Evolutionary conservation across 228 moss, liverwort and hornwort species (phyloP), one percentile per base, ranked within the genome.

Genomic region (Sphagnum magellanicum): DNA sequence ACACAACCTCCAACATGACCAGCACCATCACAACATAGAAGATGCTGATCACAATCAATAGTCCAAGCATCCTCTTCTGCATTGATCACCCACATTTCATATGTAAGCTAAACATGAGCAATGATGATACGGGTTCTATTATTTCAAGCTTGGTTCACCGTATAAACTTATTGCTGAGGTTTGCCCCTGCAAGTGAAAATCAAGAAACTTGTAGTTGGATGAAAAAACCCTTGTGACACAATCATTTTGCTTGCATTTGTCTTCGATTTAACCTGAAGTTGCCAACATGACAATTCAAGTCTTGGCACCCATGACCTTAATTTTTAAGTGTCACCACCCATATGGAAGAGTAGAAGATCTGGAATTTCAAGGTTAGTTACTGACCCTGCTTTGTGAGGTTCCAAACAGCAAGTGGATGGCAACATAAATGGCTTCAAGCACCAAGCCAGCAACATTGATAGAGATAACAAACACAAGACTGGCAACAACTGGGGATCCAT

Each of bases 391-490:
- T 5, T 67, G 81, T 15, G 63, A 62, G 64, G 70, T 75, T 16
- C 80, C 83, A 11, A 76, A 86, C 10, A 86, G 61, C 8, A 83
- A 70, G 63, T 78, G 78, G 51, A 80, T 80, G 6, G 70, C 68
- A 52, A 86, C 60, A 47, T 78, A 86, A 63, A 70, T 72, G 51
- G 73, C 77, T 58, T 86, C 80, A 61, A 86, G 63, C 13, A 83
- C 61, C 62, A 80, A 67, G 50, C 86, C 80, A 3, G 80, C 80
- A 13, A 72, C 70, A 48, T 86, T 86, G 68, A 86, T 83, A 47
- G 83, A 78, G 51, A 86, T 75, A 50, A 80, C 83, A 52, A 78
- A 83, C 11, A 78, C 51, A 4, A 80, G 74, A 8, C 72, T 73
- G 32, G 80, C 76, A 50, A 86, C 80, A 47, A 70, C 59, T 10